Percentiles rank a stretch among this genome's conserved stretches.
Conservation (phyloP, 306 rosid species). For the Cicer judaicum region DNA sequence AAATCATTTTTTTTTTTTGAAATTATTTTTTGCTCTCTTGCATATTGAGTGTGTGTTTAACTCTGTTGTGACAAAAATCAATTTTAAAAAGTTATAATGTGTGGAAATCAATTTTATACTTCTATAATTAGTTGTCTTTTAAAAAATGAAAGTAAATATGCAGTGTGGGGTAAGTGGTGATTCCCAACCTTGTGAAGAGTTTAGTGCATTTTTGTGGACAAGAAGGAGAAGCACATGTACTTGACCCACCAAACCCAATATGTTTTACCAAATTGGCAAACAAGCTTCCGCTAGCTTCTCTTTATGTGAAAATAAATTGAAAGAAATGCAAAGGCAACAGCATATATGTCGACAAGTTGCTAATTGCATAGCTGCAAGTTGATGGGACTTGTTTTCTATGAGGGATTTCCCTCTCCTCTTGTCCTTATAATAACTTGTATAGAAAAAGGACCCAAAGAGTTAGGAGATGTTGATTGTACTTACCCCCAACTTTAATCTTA, state of each 20-base stretch:
- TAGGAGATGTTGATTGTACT: conserved; percentile 48
- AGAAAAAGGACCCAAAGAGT: conserved; percentile 48
- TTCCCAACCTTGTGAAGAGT: conserved; percentile 39
- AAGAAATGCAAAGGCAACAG: conserved; percentile 33
- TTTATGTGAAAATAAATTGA: conserved; percentile 30
- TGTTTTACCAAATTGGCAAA: conserved; percentile 14
- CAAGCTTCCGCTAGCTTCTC: conserved; percentile 15
- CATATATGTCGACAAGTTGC: conserved; percentile 37
- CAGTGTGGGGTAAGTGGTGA: conserved; percentile 32
- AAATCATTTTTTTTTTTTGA: no score
- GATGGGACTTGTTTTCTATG: conserved; percentile 45
- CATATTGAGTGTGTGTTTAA: no score
- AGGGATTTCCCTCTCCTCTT: conserved; percentile 42
- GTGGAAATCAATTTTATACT: no score
- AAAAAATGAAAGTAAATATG: no score
- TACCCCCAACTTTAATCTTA: conserved; percentile 41
- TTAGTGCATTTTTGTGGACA: conserved; percentile 38
- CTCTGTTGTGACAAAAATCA: no score
- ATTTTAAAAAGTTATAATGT: no score
- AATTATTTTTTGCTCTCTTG: no score
- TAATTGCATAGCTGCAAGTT: conserved; percentile 23
- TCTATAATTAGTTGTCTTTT: no score
- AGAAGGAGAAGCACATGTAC: conserved; percentile 41
- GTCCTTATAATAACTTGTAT: conserved; percentile 31
- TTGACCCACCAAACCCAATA: conserved; percentile 43